A percentile compares a stretch with the other conserved stretches of the same genome.
phyloP scores from a whole-genome alignment of 768 basidiomycete species.

The Trametes coccinea region DNA sequence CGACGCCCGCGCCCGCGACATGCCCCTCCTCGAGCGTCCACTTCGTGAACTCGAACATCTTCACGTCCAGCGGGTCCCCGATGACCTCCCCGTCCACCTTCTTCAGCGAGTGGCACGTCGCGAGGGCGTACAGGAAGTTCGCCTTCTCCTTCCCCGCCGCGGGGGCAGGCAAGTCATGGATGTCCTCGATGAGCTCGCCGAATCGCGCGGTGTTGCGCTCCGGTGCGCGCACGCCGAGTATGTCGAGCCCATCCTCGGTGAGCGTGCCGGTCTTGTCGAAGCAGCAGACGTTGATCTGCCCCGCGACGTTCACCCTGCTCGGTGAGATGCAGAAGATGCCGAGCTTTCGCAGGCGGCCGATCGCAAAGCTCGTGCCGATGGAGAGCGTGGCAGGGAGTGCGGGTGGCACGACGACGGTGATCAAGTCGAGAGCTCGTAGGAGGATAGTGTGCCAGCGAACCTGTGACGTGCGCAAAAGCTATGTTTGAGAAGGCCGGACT shows the following conservation, averaged over 20 bases:
- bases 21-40: conserved; percentile 96
- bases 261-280: conserved; percentile 99
- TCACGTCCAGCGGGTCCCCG: conserved; percentile 93
- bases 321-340: conserved; percentile 98
- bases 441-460: conserved; percentile 89
- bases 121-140: conserved; percentile 86
- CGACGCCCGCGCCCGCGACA: conserved; percentile 65
- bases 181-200: conserved; percentile 85
- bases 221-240: conserved; percentile 87
- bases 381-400: conserved; percentile 96
- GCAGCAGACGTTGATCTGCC: conserved; percentile 95
- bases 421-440: conserved; percentile 88
- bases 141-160: conserved; percentile 68
- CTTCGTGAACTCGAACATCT: conserved; percentile 97
- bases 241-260: conserved; percentile 97
- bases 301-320: conserved; percentile 90
- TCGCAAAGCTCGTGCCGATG: conserved; percentile 95
- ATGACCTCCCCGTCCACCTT: conserved; percentile 85
- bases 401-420: conserved; percentile 97
- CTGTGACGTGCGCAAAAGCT: conserved; percentile 38
- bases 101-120: conserved; percentile 96
- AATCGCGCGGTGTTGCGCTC: conserved; percentile 78
- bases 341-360: conserved; percentile 78
- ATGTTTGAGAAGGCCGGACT: too few species aligned
- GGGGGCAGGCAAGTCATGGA: conserved; percentile 81